Base-by-base conservation (phyloP, 164 flowering plant genomes). In the Vitis rotundifolia region DNA sequence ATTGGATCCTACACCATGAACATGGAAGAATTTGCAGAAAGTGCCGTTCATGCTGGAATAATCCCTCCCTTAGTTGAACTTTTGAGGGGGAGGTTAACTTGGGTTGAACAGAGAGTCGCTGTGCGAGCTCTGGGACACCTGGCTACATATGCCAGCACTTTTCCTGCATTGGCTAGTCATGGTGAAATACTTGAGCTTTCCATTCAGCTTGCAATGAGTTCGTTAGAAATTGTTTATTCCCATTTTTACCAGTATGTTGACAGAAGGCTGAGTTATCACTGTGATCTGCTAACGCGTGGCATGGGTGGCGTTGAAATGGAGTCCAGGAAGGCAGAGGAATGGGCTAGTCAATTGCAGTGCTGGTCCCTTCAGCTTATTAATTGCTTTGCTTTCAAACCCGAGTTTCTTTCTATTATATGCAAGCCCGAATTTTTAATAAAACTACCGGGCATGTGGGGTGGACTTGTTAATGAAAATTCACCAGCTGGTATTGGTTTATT, bases 281-380 rank as follows among this genome's bases (percentile, higher is more conserved):
- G 98, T 77, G 99, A 96, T 80, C 79, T 96, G 71, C 92, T 96
- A n/a, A 96, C 99, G 8, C 94, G 98, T 68, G 98, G 99, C 48
- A 96, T 96, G 99, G 99, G 99, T 72, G 98, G 98, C 48, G 97
- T 92, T 49, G 99, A 96, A 76, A 93, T 93, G 98, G 99, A 96
- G 73, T 96, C 99, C 6, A 87, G 98, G 71, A 96, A 96, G 79
- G 98, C 99, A 5, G 98, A 96, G 79, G 99, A 96, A 79, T 96
- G 99, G 99, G 99, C 99, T 52, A 96, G 99, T 78, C 98, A 93
- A 78, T 75, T 96, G 68, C 99, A 93, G 80, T 96, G 97, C 76
- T 93, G 99, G 99, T 93, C 98, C 44, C 92, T 96, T 76, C 98
- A 96, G 83, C 95, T 95, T 61, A 96, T 96, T 44, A 96, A 96